Conservation (phyloP, 345 rosid genomes). For the Mercurialis annua region DNA sequence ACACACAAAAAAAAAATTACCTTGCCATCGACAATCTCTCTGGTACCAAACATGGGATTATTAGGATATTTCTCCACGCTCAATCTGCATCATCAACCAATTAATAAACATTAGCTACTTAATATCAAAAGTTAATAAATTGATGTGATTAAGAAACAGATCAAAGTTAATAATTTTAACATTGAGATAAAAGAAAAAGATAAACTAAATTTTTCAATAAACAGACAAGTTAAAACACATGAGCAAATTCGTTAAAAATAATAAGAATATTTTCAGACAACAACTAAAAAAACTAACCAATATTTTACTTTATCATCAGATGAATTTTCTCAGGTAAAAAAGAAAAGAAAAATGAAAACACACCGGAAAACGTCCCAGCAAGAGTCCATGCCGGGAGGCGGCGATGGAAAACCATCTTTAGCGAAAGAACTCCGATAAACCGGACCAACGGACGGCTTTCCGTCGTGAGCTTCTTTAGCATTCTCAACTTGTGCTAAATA, state of each 20-base stretch:
- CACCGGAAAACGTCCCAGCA: constrained; percentile 99
- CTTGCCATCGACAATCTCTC: constrained; percentile 74
- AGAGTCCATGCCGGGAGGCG: constrained; percentile 64
- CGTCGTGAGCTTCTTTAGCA: constrained; percentile 56
- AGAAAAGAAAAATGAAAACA: constrained; percentile 15
- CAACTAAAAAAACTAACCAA: background rate
- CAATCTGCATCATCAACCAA: constrained; percentile 40
- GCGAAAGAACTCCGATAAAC: constrained; percentile 78
- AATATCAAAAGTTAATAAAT: background rate
- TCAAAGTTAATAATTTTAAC: background rate
- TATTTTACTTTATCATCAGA: background rate
- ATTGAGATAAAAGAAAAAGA: background rate
- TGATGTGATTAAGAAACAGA: background rate
- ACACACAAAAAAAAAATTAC: constrained; percentile 26
- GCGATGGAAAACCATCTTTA: constrained; percentile 72
- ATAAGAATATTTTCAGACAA: too few species aligned
- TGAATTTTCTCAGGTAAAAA: constrained; percentile 15
- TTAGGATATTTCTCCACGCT: constrained; percentile 74
- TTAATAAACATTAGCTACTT: background rate
- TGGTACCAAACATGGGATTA: constrained; percentile 80
- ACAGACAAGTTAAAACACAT: background rate
- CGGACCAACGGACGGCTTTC: constrained; percentile 81
- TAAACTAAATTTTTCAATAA: background rate
- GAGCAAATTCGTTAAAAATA: background rate
- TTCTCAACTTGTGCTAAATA: constrained; percentile 71